Conservation (phyloP, 495 filamentous ascomycete genomes). For the Hypoxylon intermedium region DNA sequence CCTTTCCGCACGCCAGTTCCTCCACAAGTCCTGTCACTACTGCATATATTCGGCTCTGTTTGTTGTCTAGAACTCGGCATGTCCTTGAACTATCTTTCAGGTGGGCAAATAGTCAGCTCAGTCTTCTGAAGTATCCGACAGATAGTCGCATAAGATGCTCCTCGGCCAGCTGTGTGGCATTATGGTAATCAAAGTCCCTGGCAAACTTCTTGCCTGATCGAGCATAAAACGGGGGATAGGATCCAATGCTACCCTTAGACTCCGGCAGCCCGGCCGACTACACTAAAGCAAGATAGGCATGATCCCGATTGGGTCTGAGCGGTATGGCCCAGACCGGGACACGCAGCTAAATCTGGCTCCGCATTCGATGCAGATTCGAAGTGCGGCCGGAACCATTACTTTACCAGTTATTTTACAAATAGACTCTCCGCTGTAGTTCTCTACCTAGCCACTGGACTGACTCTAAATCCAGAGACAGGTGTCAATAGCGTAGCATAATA, state of each 20-base stretch:
- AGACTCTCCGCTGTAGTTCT: too few relatives aligned
- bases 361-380: slow-evolving; percentile 2
- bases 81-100: slow-evolving; percentile 8
- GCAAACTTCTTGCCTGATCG: slow-evolving; percentile 3
- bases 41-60: slow-evolving; percentile 1
- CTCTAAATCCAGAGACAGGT: too few relatives aligned
- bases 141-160: not conserved
- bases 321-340: slow-evolving; percentile 1
- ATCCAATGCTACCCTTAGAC: slow-evolving; percentile 23
- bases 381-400: slow-evolving; percentile 13
- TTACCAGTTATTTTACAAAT: too few relatives aligned
- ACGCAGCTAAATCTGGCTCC: slow-evolving; percentile 6
- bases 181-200: slow-evolving; percentile 29
- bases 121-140: slow-evolving; percentile 5
- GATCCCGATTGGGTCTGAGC: slow-evolving; percentile 25
- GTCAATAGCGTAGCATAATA: too few relatives aligned
- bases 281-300: slow-evolving; percentile 19
- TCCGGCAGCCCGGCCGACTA: slow-evolving; percentile 22
- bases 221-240: slow-evolving; percentile 17
- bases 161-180: not conserved
- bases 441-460: too few relatives aligned
- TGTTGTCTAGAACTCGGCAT: slow-evolving; percentile 17
- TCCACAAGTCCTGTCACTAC: not conserved
- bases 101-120: slow-evolving; percentile 1
- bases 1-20: slow-evolving; percentile 9